Conservation (phyloP, 371 early-diverging fungal species). For the Zychaea mexicana region DNA sequence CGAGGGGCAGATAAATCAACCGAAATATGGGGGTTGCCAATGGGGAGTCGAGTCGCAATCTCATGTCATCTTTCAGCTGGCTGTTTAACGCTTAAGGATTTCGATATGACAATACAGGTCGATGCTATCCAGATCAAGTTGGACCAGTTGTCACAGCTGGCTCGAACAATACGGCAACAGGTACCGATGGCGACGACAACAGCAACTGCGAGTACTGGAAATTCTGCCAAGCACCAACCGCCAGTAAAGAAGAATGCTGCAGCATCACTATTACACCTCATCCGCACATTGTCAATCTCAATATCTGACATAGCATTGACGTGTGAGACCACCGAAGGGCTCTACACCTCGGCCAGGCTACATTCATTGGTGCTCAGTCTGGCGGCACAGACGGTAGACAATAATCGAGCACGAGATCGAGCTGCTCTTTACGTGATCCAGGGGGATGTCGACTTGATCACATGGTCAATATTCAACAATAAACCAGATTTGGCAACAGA, state of each 20-base stretch:
- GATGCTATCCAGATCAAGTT: constrained; percentile 21
- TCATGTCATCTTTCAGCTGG: constrained; percentile 54
- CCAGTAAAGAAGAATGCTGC: background rate
- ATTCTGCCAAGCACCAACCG: background rate
- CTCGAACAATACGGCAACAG: background rate
- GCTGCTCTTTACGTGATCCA: constrained; percentile 27
- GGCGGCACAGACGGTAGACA: constrained; percentile 4
- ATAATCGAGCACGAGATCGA: constrained; percentile 2
- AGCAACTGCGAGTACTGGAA: background rate
- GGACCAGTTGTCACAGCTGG: constrained; percentile 12
- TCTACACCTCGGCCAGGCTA: constrained; percentile 16
- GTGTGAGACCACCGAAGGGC: constrained; percentile 9
- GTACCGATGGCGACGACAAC: background rate
- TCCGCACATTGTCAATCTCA: constrained; percentile 21
- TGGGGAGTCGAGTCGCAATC: constrained; percentile 33
- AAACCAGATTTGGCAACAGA: constrained; percentile 16
- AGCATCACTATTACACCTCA: constrained; percentile 7
- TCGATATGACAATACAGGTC: constrained; percentile 31
- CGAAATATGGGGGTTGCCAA: constrained; percentile 32
- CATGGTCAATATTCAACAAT: constrained; percentile 22
- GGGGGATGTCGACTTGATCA: constrained; percentile 13
- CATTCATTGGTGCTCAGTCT: constrained; percentile 12
- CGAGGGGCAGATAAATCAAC: background rate
- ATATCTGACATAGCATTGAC: constrained; percentile 24
- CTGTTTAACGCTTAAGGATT: constrained; percentile 46